These are phyloP conservation scores for Eucalyptus viminalis DNA, from an alignment of 345 rosid genomes.

Conservation along the genomic window DNA sequence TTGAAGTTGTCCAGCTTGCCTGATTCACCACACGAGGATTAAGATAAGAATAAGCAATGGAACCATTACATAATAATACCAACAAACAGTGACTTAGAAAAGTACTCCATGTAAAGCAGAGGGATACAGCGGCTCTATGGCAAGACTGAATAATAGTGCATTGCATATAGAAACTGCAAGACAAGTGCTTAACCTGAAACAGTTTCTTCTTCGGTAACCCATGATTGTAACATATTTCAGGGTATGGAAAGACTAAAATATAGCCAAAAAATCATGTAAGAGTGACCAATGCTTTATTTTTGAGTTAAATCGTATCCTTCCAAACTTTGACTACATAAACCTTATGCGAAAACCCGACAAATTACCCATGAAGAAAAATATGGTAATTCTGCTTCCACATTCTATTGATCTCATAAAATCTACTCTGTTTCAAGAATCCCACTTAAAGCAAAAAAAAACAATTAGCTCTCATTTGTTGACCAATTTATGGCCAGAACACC, in stretches of 20 bases:
- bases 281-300: not conserved
- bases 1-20: conserved; percentile 80
- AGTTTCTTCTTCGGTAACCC: not conserved
- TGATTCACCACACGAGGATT: not conserved
- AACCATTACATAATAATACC: not conserved
- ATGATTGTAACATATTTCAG: not conserved
- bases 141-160: not conserved
- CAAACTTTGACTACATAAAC: not conserved
- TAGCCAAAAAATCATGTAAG: not conserved
- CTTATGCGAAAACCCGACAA: not conserved
- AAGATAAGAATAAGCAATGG: not conserved
- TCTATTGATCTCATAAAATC: not conserved
- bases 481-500: not conserved
- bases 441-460: not conserved
- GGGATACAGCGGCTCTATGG: not conserved
- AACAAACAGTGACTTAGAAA: not conserved
- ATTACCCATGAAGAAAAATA: not conserved
- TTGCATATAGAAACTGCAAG: not conserved
- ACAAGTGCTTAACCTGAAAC: not conserved
- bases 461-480: not conserved
- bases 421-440: not conserved
- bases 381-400: not conserved
- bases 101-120: not conserved
- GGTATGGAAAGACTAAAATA: not conserved
- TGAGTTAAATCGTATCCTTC: not conserved